These are phyloP conservation scores for Penicillium lagena DNA, from an alignment of 495 filamentous ascomycete species.

Conservation along the genomic window DNA sequence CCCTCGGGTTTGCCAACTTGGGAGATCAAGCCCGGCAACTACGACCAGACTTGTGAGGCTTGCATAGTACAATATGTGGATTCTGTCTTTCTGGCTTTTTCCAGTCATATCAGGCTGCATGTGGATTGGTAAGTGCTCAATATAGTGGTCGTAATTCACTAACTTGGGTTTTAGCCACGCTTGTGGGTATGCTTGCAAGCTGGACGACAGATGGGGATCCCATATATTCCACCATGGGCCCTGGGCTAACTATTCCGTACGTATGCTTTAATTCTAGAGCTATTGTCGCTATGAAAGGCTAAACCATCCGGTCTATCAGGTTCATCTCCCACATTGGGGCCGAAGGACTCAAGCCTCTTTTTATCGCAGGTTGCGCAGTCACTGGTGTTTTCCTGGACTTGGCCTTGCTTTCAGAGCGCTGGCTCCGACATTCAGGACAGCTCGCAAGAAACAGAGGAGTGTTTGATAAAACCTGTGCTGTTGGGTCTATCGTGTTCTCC, in stretches of 20 bases:
- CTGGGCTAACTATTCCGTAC: conserved; percentile 56
- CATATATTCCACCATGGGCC: conserved; percentile 55
- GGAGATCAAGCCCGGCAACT: no score
- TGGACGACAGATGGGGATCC: conserved; percentile 55
- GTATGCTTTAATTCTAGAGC: conserved; percentile 2
- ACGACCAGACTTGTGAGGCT: neutral
- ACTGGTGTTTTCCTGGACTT: conserved; percentile 72
- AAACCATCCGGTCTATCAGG: neutral
- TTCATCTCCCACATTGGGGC: conserved; percentile 70
- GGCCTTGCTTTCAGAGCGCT: conserved; percentile 66
- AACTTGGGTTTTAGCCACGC: conserved; percentile 32
- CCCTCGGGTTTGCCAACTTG: no score
- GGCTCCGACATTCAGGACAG: conserved; percentile 61
- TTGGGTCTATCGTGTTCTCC: conserved; percentile 58
- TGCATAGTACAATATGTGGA: conserved; percentile 14
- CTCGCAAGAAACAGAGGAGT: conserved; percentile 55
- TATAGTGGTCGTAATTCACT: neutral
- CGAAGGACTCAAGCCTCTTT: conserved; percentile 63
- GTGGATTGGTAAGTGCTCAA: conserved; percentile 53
- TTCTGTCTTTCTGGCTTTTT: conserved; percentile 53
- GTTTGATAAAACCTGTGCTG: conserved; percentile 56
- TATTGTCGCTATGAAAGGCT: neutral
- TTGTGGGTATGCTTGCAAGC: conserved; percentile 52
- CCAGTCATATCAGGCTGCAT: conserved; percentile 62
- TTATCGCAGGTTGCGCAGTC: conserved; percentile 64